phyloP scores from a whole-genome alignment of 306 rosid genomes.

The Cucurbita pepo region DNA sequence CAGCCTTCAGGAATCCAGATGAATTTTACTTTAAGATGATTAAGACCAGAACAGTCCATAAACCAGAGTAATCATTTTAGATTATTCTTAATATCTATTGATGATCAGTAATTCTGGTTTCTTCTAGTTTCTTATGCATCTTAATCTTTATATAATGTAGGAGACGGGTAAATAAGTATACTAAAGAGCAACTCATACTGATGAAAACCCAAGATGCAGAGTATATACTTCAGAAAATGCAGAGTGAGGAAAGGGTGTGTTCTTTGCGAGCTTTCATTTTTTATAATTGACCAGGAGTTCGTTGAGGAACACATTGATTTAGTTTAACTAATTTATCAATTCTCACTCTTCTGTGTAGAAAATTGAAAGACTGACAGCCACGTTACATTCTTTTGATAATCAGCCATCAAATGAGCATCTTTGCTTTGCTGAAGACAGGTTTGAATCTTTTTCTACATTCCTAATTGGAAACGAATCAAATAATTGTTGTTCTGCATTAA shows the following conservation, averaged over 20 bases:
- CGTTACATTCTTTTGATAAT: background rate
- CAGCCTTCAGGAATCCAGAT: background rate
- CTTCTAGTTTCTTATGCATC: background rate
- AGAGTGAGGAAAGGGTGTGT: background rate
- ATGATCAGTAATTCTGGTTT: background rate
- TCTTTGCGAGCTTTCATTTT: background rate
- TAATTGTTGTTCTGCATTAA: background rate
- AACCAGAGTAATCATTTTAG: background rate
- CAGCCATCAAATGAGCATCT: background rate
- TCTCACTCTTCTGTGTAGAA: background rate
- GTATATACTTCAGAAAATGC: background rate
- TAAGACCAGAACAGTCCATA: background rate
- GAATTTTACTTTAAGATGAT: background rate
- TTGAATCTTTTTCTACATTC: background rate
- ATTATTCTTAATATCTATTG: background rate
- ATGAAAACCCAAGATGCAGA: background rate
- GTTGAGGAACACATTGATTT: background rate
- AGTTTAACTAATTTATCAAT: background rate
- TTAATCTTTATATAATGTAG: background rate
- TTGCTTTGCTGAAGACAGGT: background rate
- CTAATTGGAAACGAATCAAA: background rate
- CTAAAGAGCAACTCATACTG: background rate
- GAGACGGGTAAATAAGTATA: background rate
- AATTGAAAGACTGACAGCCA: background rate
- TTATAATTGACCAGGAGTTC: background rate